Evolutionary conservation across 371 early-diverging fungal species (phyloP).

Genomic region (Coemansia sp.): DNA sequence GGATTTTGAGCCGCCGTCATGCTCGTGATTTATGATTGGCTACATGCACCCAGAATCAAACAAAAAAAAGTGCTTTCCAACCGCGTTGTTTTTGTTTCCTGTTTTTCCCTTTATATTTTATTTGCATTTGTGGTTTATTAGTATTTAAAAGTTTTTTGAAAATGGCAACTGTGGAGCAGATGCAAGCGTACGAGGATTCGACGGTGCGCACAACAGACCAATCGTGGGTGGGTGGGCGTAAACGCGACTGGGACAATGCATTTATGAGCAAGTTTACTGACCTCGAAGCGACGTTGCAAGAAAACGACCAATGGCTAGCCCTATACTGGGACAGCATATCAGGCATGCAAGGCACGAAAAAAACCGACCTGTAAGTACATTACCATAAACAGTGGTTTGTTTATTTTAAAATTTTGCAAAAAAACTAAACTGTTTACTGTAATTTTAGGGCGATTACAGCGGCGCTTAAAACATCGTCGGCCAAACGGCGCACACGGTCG

Average conservation of each 20-base stretch:
- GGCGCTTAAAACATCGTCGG: conserved; percentile 48
- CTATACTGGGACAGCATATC: conserved; percentile 45
- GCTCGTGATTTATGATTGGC: background rate
- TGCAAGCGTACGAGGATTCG: conserved; percentile 2
- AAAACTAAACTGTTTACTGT: background rate
- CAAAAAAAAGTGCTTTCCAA: background rate
- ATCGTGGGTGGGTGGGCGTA: conserved; percentile 41
- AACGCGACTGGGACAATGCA: conserved; percentile 52
- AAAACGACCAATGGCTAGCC: conserved; percentile 49
- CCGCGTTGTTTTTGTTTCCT: background rate
- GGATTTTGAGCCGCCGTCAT: too few species aligned
- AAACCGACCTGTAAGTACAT: conserved; percentile 29
- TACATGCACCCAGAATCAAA: background rate
- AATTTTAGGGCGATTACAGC: conserved; percentile 37
- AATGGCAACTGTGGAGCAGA: conserved; percentile 14
- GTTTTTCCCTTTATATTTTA: background rate
- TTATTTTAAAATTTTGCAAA: background rate
- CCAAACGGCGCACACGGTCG: conserved; percentile 38
- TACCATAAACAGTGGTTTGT: background rate
- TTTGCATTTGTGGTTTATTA: conserved; percentile 7
- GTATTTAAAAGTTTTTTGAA: background rate
- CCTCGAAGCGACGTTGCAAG: conserved; percentile 46
- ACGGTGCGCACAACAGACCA: conserved; percentile 26
- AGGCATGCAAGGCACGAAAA: conserved; percentile 32
- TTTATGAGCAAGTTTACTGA: conserved; percentile 42